Percentiles rank a stretch among this genome's conserved stretches.
Conservation (phyloP, 1,139 yeast species). For the Suzukiozyma palmioleophila region DNA sequence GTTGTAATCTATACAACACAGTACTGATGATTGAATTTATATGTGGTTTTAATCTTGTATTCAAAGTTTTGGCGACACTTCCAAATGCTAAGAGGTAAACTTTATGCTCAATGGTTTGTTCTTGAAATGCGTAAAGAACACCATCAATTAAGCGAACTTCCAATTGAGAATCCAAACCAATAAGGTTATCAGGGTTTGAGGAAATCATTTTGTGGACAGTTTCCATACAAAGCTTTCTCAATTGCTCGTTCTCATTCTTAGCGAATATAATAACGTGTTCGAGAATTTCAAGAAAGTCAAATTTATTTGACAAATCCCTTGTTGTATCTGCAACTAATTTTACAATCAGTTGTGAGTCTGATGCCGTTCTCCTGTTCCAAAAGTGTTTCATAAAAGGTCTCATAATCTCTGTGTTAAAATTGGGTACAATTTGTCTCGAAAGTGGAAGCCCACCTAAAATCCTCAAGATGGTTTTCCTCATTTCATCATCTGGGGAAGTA, state of each 20-base stretch:
- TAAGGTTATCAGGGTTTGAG: constrained; percentile 25
- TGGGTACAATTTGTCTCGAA: constrained; percentile 22
- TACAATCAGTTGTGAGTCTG: constrained; percentile 44
- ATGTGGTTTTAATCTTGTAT: constrained; percentile 68
- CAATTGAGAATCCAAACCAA: constrained; percentile 35
- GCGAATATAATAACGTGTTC: constrained; percentile 55
- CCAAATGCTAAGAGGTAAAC: constrained; percentile 64
- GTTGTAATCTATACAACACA: constrained; percentile 67
- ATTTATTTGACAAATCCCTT: constrained; percentile 56
- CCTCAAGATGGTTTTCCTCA: constrained; percentile 67
- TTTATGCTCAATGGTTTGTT: constrained; percentile 55
- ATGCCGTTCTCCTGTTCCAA: constrained; percentile 74
- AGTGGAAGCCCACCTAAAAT: constrained; percentile 32
- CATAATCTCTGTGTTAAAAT: constrained; percentile 41
- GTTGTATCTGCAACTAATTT: constrained; percentile 74
- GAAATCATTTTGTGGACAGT: constrained; percentile 42
- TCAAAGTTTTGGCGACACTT: constrained; percentile 61
- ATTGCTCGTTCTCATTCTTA: constrained; percentile 80
- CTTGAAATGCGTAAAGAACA: constrained; percentile 77
- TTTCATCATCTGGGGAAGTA: constrained; percentile 81
- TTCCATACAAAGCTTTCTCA: constrained; percentile 75
- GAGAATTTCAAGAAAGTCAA: constrained; percentile 62
- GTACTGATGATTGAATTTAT: constrained; percentile 72
- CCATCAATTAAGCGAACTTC: constrained; percentile 79
- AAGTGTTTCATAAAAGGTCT: constrained; percentile 66